phyloP scores from a whole-genome alignment of 2,329 filamentous ascomycete species.

The Fusarium sp. region DNA sequence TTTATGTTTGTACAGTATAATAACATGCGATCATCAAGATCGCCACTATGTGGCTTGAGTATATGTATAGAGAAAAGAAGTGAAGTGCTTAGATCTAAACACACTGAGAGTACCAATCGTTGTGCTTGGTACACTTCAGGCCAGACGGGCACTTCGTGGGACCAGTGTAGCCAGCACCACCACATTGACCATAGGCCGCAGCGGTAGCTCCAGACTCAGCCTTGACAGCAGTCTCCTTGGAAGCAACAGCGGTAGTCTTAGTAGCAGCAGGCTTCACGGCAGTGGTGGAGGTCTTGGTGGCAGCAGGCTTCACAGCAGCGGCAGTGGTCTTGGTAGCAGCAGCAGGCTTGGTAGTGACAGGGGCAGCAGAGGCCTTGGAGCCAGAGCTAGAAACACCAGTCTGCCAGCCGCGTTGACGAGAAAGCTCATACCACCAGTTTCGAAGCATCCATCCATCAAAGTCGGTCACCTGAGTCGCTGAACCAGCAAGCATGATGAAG shows the following conservation, averaged over 20 bases:
- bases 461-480: slow-evolving; percentile 58
- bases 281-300: background rate
- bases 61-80: background rate
- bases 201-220: background rate
- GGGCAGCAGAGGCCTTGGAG: background rate
- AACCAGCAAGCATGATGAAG: slow-evolving; percentile 63
- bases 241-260: background rate
- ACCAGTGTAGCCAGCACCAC: slow-evolving; percentile 40
- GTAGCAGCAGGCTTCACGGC: background rate
- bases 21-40: background rate
- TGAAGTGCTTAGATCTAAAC: slow-evolving; percentile 6
- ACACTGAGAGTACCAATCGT: slow-evolving; percentile 50
- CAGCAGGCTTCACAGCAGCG: background rate
- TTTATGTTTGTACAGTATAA: background rate
- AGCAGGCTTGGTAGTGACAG: background rate
- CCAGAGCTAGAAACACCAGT: background rate
- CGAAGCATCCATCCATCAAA: slow-evolving; percentile 65
- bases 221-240: background rate
- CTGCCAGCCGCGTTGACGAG: slow-evolving; percentile 50
- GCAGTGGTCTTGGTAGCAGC: background rate
- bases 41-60: background rate
- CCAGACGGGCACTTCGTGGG: slow-evolving; percentile 43
- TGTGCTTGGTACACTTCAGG: slow-evolving; percentile 40
- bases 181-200: slow-evolving; percentile 40
- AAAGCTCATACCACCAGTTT: slow-evolving; percentile 60